A percentile compares a stretch with the other conserved stretches of the same genome.
Conservation (phyloP, 1,284 basidiomycete species). For the Vanrija sp. region DNA sequence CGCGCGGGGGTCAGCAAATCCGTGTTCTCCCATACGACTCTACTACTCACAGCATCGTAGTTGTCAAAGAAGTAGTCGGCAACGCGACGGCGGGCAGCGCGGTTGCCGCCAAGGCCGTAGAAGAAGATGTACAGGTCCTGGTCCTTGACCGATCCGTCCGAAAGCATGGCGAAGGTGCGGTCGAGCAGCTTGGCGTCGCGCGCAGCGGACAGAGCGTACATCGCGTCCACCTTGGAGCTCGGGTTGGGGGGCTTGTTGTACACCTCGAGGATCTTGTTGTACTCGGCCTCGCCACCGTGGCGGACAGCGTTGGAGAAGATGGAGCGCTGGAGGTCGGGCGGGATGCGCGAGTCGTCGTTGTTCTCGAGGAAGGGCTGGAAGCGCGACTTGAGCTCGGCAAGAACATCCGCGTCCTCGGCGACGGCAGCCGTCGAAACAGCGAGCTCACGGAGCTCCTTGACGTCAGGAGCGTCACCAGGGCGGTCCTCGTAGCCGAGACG, state of each 20-base stretch:
- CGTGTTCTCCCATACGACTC: neutral
- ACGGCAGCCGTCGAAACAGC: slow-evolving; percentile 67
- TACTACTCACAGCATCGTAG: slow-evolving; percentile 58
- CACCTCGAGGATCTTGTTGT: slow-evolving; percentile 66
- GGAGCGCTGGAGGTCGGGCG: slow-evolving; percentile 63
- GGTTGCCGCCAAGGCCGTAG: slow-evolving; percentile 48
- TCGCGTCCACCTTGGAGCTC: slow-evolving; percentile 62
- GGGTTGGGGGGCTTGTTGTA: slow-evolving; percentile 72
- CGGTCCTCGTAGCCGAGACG: slow-evolving; percentile 75
- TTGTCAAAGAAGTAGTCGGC: slow-evolving; percentile 57
- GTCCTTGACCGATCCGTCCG: slow-evolving; percentile 55
- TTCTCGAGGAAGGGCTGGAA: slow-evolving; percentile 70
- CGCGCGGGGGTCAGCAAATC: slow-evolving; percentile 31
- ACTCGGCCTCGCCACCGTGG: slow-evolving; percentile 73
- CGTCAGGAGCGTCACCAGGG: slow-evolving; percentile 66
- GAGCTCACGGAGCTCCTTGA: slow-evolving; percentile 69
- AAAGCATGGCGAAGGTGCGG: slow-evolving; percentile 60
- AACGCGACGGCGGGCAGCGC: slow-evolving; percentile 34
- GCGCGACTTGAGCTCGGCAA: slow-evolving; percentile 67
- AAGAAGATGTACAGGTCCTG: slow-evolving; percentile 62
- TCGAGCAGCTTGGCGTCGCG: slow-evolving; percentile 52
- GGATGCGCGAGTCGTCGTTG: slow-evolving; percentile 73
- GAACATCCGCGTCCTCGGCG: slow-evolving; percentile 63
- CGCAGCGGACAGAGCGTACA: slow-evolving; percentile 52
- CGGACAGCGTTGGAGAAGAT: slow-evolving; percentile 55